phyloP scores from a whole-genome alignment of 1,284 basidiomycete genomes.

The Apiotrichum porosum region DNA sequence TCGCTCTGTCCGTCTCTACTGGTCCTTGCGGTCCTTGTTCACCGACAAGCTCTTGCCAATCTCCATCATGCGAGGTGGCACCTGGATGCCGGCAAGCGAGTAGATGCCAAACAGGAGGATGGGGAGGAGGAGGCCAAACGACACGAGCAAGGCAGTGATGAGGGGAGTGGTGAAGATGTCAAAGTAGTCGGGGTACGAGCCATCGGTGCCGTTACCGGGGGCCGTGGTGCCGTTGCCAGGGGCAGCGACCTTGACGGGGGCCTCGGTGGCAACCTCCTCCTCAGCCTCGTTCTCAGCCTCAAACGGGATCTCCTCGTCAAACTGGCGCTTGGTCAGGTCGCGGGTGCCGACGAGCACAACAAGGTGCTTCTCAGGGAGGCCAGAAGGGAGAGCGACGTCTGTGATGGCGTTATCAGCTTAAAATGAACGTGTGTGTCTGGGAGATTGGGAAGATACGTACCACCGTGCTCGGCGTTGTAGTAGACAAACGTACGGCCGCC shows the following conservation, averaged over 20 bases:
- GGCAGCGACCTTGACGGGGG: constrained; percentile 74
- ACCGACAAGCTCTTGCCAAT: constrained; percentile 46
- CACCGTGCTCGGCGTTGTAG: constrained; percentile 9
- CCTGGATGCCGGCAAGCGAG: constrained; percentile 71
- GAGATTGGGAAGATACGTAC: not conserved
- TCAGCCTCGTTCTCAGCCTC: constrained; percentile 9
- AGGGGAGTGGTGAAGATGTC: constrained; percentile 74
- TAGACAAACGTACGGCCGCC: constrained; percentile 8
- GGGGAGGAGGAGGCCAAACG: constrained; percentile 67
- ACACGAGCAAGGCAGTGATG: constrained; percentile 64
- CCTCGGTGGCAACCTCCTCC: constrained; percentile 59
- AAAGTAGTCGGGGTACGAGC: constrained; percentile 57
- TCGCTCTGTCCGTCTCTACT: constrained; percentile 56
- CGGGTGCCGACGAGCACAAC: constrained; percentile 40
- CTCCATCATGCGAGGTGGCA: constrained; percentile 49
- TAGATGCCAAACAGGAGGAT: constrained; percentile 62
- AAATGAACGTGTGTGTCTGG: too few species aligned
- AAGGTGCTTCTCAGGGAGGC: constrained; percentile 23
- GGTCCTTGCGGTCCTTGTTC: constrained; percentile 70
- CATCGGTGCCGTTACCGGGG: constrained; percentile 23
- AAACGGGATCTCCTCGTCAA: constrained; percentile 1
- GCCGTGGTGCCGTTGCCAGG: not conserved
- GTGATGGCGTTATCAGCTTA: not conserved
- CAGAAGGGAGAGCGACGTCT: constrained; percentile 13
- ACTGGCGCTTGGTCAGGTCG: constrained; percentile 17